Base-by-base conservation (phyloP, 1,284 basidiomycete species). In the Pseudozyma pruni region DNA sequence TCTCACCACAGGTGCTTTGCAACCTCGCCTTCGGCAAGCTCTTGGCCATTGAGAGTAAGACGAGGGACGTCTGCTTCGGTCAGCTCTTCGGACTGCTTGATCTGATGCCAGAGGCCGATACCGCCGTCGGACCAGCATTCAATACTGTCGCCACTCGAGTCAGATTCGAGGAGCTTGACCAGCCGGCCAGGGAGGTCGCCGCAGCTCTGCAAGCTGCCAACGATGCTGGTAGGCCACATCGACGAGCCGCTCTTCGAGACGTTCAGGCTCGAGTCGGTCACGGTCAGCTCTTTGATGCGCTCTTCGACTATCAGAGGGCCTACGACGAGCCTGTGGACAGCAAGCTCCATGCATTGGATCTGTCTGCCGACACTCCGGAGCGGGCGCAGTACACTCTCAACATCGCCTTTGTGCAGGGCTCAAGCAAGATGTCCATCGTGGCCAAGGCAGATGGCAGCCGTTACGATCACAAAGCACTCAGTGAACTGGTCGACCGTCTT, bases 111-210 rank as follows among this genome's bases (percentile, higher is more conserved):
- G 72, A 69, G n/a, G 76, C 69, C 1, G 68, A 74, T 22, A 66
- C 61, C 4, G 62, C 73, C 29, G 55, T 81, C 16, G 78, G 78
- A 8, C 78, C 79, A 0, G 72, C 75, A 2, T 72, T 81, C 57
- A 81, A 81, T 42, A 78, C 79, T 10, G 62, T 79, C 6, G 64
- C 75, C 20, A 74, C 73, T 25, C 73, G 73, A 8, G 35, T 81
- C 13, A 38, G 58, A 7, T 59, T 72, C 29, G 48, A 38, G 8
- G 37, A 59, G 3, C 51, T 58, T 5, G 46, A 51, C 7, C 42
- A 45, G n/a, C 33, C 56, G 1, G 48, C 32, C 20, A 41, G n/a
- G 11, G 41, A 60, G 16, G 33, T 63, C 9, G 63, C 76, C 4
- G 41, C 31, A 1, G 25, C 38, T 14, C 17, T 79, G 27, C 78